Percentiles rank a stretch among this genome's conserved stretches.
These are phyloP conservation scores for Arthrobotrys pseudoclavata DNA, from an alignment of 2,329 filamentous ascomycete genomes.

Conservation along the genomic window DNA sequence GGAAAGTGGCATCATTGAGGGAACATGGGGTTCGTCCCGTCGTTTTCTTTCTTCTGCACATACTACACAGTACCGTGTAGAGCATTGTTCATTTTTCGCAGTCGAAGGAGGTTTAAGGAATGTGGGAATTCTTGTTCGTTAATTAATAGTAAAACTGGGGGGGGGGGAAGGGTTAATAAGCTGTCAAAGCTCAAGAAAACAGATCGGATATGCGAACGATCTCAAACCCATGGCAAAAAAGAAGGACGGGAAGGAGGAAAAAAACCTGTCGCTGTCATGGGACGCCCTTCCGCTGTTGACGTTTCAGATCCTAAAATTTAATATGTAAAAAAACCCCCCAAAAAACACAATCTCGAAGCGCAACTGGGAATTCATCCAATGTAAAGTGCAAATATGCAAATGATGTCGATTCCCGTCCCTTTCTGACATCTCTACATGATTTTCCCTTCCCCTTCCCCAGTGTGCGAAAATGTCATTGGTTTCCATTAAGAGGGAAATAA, in stretches of 20 bases:
- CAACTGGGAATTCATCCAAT: neutral
- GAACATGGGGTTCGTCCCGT: conserved; percentile 56
- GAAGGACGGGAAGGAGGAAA: neutral
- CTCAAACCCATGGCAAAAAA: conserved; percentile 17
- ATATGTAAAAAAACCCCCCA: neutral
- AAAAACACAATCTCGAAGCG: neutral
- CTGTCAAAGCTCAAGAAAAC: conserved; percentile 55
- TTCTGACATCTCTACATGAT: conserved; percentile 6
- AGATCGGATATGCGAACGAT: conserved; percentile 48
- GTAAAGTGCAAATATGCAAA: conserved; percentile 4
- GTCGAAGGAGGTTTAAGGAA: neutral
- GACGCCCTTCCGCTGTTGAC: conserved; percentile 22
- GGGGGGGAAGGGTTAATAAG: conserved; percentile 8
- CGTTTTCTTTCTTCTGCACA: neutral
- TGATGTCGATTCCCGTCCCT: conserved; percentile 11
- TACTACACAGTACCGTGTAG: neutral
- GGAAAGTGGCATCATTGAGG: conserved; percentile 59
- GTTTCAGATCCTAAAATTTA: conserved; percentile 31
- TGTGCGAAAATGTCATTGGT: conserved; percentile 40
- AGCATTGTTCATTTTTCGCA: conserved; percentile 9
- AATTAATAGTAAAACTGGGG: conserved; percentile 51
- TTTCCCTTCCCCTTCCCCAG: neutral
- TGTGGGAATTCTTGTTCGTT: conserved; percentile 24
- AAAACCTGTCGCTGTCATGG: conserved; percentile 18
- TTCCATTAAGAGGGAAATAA: conserved; percentile 27